Evolutionary conservation across 1,139 yeast genomes (phyloP).

Genomic region (Lodderomyces oxycetoniae): DNA sequence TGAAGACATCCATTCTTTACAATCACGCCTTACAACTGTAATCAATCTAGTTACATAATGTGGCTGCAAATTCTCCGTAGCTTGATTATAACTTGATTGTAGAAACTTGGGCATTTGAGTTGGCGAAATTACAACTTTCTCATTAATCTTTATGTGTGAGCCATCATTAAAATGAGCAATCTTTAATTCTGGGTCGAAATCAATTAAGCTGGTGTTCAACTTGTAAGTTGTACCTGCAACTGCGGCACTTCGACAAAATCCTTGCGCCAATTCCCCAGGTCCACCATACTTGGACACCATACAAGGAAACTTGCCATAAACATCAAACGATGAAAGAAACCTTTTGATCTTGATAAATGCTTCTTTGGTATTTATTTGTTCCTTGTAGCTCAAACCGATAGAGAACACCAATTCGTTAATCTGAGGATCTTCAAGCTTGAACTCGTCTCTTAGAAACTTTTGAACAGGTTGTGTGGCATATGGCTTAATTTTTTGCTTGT

Average conservation of each 20-base stretch:
- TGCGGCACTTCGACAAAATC: slow-evolving; percentile 96
- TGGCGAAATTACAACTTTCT: slow-evolving; percentile 68
- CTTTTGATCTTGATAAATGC: slow-evolving; percentile 80
- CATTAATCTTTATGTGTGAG: slow-evolving; percentile 65
- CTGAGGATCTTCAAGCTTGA: slow-evolving; percentile 70
- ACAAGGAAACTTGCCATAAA: slow-evolving; percentile 92
- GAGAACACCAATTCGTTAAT: slow-evolving; percentile 79
- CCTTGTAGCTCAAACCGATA: slow-evolving; percentile 69
- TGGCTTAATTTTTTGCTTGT: slow-evolving; percentile 35
- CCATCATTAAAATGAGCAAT: slow-evolving; percentile 77
- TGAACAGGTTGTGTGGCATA: slow-evolving; percentile 52
- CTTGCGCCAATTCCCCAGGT: slow-evolving; percentile 94
- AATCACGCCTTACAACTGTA: slow-evolving; percentile 79
- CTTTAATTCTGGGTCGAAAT: slow-evolving; percentile 61
- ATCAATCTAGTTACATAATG: slow-evolving; percentile 66
- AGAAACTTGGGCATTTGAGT: slow-evolving; percentile 59
- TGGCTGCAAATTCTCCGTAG: slow-evolving; percentile 37
- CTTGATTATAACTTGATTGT: slow-evolving; percentile 30
- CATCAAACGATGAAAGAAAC: slow-evolving; percentile 80
- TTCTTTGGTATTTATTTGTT: slow-evolving; percentile 59
- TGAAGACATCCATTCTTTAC: slow-evolving; percentile 80
- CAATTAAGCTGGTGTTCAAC: slow-evolving; percentile 59
- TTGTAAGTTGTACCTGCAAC: slow-evolving; percentile 96
- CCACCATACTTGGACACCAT: slow-evolving; percentile 92
- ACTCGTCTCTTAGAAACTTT: slow-evolving; percentile 55